Base-by-base conservation (phyloP, 1,284 basidiomycete species). In the Naganishia sp. region DNA sequence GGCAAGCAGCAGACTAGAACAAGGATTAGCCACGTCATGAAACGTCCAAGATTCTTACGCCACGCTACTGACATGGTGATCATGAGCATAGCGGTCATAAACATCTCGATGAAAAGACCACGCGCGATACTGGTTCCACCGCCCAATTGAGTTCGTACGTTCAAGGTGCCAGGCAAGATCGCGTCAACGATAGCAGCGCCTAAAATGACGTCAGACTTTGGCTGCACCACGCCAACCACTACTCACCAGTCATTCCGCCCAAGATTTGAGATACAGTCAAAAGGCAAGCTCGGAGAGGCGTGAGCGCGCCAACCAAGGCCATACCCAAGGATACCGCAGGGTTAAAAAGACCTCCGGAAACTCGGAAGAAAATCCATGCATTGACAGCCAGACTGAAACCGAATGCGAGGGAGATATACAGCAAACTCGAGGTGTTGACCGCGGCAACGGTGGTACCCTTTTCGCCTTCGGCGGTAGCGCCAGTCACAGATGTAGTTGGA, bases 21-120 rank as follows among this genome's bases (percentile, higher is more conserved):
- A 21, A 81, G n/a, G 42, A 45, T 39, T 81, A 83, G 73, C 82
- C 81, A 10, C 13, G 56, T 46, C 52, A 36, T 18, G 11, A 16
- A 11, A 18, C 0, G 9, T 31, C 31, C 21, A 31, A 18, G 28
- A 18, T 15, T 23, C 55, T 25, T 23, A 3, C 6, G 44, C 39
- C 36, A n/a, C 5, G 15, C 33, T 2, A 72, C 74, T 65, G 55
- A 75, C 71, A 80, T 73, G 6, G 78, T 72, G 4, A 82, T 82
- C 60, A 82, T 73, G 76, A 83, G 81, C 72, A 81, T 78, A 5
- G 83, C 78, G 2, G 87, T 89, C 70, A 85, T 84, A 76, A 89
- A 88, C 84, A 87, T 86, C 75, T 89, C 87, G 71, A 88, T 87
- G 77, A 89, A 88, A 4, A 88, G 81, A 5, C 83, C 87, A 75